phyloP scores from a whole-genome alignment of 768 basidiomycete genomes.

The Cyclocybe aegerita region DNA sequence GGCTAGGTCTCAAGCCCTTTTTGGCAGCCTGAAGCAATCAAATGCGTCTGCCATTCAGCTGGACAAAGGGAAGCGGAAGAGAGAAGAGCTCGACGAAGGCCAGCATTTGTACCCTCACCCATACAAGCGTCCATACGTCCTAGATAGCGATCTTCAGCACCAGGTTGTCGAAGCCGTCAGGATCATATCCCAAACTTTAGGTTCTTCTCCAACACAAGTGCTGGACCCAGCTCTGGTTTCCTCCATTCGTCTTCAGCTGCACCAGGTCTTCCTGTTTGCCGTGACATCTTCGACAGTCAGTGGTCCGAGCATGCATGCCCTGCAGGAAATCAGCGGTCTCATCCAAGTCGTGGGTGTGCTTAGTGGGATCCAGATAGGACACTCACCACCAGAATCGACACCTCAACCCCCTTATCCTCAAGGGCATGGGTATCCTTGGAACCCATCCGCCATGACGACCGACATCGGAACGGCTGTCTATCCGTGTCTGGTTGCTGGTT shows the following conservation, averaged over 20 bases:
- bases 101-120: slow-evolving; percentile 24
- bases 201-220: slow-evolving; percentile 36
- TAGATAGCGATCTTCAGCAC: slow-evolving; percentile 46
- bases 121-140: slow-evolving; percentile 46
- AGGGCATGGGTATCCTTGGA: slow-evolving; percentile 34
- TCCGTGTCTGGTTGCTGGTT: slow-evolving; percentile 67
- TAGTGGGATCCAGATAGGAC: slow-evolving; percentile 70
- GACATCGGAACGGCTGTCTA: slow-evolving; percentile 79
- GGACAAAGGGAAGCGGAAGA: slow-evolving; percentile 75
- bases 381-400: slow-evolving; percentile 34
- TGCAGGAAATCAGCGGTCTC: slow-evolving; percentile 79
- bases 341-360: slow-evolving; percentile 83
- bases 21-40: slow-evolving; percentile 63
- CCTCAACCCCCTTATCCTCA: slow-evolving; percentile 30
- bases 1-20: slow-evolving; percentile 64
- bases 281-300: slow-evolving; percentile 64
- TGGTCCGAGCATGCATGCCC: slow-evolving; percentile 50
- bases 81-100: slow-evolving; percentile 51
- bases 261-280: slow-evolving; percentile 77
- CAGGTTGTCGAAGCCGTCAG: slow-evolving; percentile 64
- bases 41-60: slow-evolving; percentile 61
- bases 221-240: slow-evolving; percentile 60
- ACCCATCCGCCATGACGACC: slow-evolving; percentile 24
- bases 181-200: slow-evolving; percentile 51
- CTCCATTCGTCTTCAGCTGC: slow-evolving; percentile 71